Evolutionary conservation across 2,329 filamentous ascomycete species (phyloP).

Genomic region (Boeremia exigua): DNA sequence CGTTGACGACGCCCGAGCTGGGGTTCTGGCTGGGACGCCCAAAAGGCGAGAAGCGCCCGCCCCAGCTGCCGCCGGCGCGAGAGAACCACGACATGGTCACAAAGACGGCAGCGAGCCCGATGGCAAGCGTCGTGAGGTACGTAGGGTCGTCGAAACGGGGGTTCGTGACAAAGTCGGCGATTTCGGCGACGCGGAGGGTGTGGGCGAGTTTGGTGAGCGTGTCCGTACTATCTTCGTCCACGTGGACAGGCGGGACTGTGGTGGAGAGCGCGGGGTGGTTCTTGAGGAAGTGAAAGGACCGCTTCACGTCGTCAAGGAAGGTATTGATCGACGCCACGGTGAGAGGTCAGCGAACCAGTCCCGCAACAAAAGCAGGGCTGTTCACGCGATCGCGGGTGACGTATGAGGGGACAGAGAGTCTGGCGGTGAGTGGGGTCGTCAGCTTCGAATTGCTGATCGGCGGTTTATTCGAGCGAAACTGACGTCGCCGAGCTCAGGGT

Average conservation of each 20-base stretch:
- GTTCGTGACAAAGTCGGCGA: conserved; percentile 35
- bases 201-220: conserved; percentile 25
- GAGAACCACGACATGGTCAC: conserved; percentile 57
- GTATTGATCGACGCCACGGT: conserved; percentile 47
- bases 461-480: conserved; percentile 9
- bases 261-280: conserved; percentile 39
- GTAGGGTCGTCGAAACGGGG: conserved; percentile 43
- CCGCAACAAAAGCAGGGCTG: conserved; percentile 18
- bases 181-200: conserved; percentile 31
- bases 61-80: conserved; percentile 50
- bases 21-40: conserved; percentile 49
- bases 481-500: conserved; percentile 9
- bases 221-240: conserved; percentile 24
- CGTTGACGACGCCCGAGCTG: conserved; percentile 65
- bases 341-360: conserved; percentile 22
- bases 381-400: conserved; percentile 18
- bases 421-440: conserved; percentile 17
- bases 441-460: conserved; percentile 18
- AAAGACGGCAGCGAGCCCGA: conserved; percentile 49
- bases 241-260: conserved; percentile 21
- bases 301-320: conserved; percentile 45
- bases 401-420: conserved; percentile 9
- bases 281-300: conserved; percentile 44
- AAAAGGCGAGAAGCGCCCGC: conserved; percentile 58
- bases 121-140: conserved; percentile 40